Evolutionary conservation across 495 filamentous ascomycete genomes (phyloP), one percentile per base, ranked within the genome.

Genomic region (Halenospora varia): DNA sequence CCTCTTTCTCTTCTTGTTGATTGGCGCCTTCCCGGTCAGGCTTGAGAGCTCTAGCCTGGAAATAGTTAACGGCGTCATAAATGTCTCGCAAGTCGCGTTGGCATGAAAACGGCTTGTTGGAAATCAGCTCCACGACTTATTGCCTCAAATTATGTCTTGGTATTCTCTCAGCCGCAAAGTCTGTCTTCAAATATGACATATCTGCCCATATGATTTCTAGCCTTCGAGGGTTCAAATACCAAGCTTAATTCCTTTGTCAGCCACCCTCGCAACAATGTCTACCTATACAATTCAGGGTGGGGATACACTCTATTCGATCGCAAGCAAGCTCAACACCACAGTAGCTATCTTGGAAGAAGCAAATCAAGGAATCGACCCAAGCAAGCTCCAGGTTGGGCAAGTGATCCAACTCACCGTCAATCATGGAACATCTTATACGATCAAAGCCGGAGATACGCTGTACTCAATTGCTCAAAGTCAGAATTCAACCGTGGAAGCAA

Each of bases 391-490:
- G 17, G 19, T 46, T 46, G 42, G 42, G 13, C 6, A 46, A 17
- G 42, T 46, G 8, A 46, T 46, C 8, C 13, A 46, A 8, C 42
- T 46, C 9, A 41, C 9, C n/a, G n/a, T 46, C 15, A 46, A 46
- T 4, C 42, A 4, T 6, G 19, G 6, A 46, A 9, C 35, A 41
- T 41, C 42, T 13, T 35, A 46, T 8, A 46, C 29, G 6, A 35
- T 35, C 4, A 35, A 6, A 6, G 29, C 47, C 11, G 55, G 55
- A 15, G 55, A 57, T 46, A 57, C 55, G 25, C 50, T 51, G 10
- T 25, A 2, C 20, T 44, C 47, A 2, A 57, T 57, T 29, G 47
- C 55, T 3, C 10, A 17, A 9, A 44, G 26, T 10, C 20, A 49
- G 19, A 42, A 23, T n/a, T 42, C 26, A 13, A 40, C 45, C 3